Evolutionary conservation across 129 eudicot species (phyloP), one percentile per base, ranked within the genome.

Genomic region (Scalesia atractyloides): DNA sequence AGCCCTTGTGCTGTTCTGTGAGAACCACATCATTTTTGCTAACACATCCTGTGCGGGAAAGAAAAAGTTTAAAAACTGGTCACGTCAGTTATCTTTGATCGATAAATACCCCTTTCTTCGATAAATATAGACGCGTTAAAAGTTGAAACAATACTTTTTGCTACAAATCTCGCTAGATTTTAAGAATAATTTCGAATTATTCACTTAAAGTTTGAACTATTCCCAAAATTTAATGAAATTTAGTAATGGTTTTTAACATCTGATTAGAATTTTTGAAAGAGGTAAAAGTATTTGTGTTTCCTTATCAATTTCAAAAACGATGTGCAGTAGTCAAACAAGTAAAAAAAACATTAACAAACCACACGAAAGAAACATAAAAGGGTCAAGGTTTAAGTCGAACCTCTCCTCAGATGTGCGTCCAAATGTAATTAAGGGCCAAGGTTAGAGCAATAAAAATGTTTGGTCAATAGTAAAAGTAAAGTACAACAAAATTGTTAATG

Each of bases 1-100:
- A 9, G 83, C 85, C 63, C 83, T 75, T 15, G 79, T 72, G 75
- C 80, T 76, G 19, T 76, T 61, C 73, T 84, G 87, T 8, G 87
- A 77, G 70, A 87, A 82, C 64, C 85, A 73, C 79, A 84, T 73
- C 19, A 87, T 63, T 59, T 77, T 84, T 34, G 70, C 72, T 33
- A 78, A 50, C 30, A 87, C 76, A 72, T 87, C 89, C 93, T 87
- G 85, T 17, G 16, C 22, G 30, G 34, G 8, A 41, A 41, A n/a
- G n/a, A n/a, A 41, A 8, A 39, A 6, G 44, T 8, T 39, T 0
- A 39, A 39, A 8, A 39, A 39, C 9, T 8, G 44, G 44, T 39
- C 44, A 6, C 9, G 44, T 39, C 43, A 39, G 8, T 39, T 62
- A 34, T 5, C 44, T 8, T 39, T 39, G 9, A 39, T 39, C 43